Conservation (phyloP, 1,284 basidiomycete species). For the Phellinidium pouzarii region DNA sequence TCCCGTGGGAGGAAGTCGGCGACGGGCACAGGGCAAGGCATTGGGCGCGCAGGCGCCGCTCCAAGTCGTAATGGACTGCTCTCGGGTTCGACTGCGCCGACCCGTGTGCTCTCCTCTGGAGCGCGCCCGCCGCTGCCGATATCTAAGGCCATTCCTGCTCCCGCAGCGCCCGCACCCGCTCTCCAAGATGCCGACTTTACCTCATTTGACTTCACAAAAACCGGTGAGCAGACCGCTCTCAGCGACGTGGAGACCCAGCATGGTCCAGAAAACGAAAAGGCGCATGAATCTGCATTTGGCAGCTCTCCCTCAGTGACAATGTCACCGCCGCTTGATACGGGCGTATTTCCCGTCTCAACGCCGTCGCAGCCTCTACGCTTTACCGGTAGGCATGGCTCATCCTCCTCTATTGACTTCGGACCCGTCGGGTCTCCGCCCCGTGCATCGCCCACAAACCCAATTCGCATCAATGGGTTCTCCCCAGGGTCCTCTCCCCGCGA, state of each 20-base stretch:
- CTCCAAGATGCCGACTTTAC: slow-evolving; percentile 71
- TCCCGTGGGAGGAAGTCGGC: slow-evolving; percentile 14
- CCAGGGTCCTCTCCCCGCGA: slow-evolving; percentile 42
- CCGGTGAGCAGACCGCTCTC: background rate
- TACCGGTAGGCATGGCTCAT: slow-evolving; percentile 25
- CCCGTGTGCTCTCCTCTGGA: slow-evolving; percentile 37
- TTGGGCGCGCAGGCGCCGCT: background rate
- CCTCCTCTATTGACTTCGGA: slow-evolving; percentile 50
- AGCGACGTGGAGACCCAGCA: background rate
- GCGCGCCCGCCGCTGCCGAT: slow-evolving; percentile 56
- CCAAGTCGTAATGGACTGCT: slow-evolving; percentile 37
- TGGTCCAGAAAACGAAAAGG: background rate
- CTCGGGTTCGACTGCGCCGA: slow-evolving; percentile 46
- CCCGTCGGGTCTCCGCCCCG: slow-evolving; percentile 71
- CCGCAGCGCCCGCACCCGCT: slow-evolving; percentile 72
- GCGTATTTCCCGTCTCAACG: slow-evolving; percentile 46
- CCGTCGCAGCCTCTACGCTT: slow-evolving; percentile 38
- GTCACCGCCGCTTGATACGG: slow-evolving; percentile 21
- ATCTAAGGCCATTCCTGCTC: slow-evolving; percentile 64
- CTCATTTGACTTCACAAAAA: slow-evolving; percentile 50
- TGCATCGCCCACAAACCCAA: slow-evolving; percentile 33
- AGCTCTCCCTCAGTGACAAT: slow-evolving; percentile 13
- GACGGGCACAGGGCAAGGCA: slow-evolving; percentile 23
- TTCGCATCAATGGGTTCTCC: slow-evolving; percentile 38
- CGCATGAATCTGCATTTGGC: background rate